A percentile compares a stretch with the other conserved stretches of the same genome.
These are phyloP conservation scores for Plenodomus tracheiphilus DNA, from an alignment of 2,329 filamentous ascomycete species.

Conservation along the genomic window DNA sequence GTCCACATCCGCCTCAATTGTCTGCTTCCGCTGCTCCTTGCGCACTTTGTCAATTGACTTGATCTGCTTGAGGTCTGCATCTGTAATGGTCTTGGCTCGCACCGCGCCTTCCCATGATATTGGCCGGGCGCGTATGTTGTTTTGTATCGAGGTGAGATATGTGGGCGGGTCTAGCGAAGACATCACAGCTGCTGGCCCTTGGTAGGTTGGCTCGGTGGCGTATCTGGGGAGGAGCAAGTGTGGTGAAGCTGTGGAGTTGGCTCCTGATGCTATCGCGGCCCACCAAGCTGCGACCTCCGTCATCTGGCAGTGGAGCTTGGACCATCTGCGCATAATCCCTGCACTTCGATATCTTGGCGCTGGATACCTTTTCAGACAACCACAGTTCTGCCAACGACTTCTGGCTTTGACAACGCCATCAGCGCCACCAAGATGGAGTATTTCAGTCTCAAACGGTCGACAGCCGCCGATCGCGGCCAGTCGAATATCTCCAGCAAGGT, in stretches of 20 bases:
- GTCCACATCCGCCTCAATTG: constrained; percentile 76
- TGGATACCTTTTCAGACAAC: constrained; percentile 26
- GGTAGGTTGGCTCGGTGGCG: constrained; percentile 6
- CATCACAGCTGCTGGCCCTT: constrained; percentile 57
- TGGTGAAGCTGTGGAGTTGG: constrained; percentile 31
- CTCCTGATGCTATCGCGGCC: constrained; percentile 35
- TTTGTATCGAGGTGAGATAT: constrained; percentile 86
- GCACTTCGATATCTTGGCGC: constrained; percentile 35
- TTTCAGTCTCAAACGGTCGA: constrained; percentile 62
- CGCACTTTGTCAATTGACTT: constrained; percentile 95
- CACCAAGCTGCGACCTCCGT: constrained; percentile 38
- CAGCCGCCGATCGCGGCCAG: constrained; percentile 57
- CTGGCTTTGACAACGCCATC: constrained; percentile 8
- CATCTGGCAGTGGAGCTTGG: constrained; percentile 31
- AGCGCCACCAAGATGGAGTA: constrained; percentile 33
- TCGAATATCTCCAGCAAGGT: constrained; percentile 91
- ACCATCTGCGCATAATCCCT: constrained; percentile 5
- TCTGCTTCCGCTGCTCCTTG: constrained; percentile 84
- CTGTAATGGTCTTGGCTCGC: constrained; percentile 88
- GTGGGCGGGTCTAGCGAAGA: constrained; percentile 82
- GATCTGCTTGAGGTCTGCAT: constrained; percentile 92
- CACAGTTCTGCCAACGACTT: constrained; percentile 8
- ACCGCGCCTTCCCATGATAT: constrained; percentile 98
- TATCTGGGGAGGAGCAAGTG: constrained; percentile 7
- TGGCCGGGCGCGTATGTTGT: constrained; percentile 93